phyloP scores from a whole-genome alignment of 1,284 basidiomycete genomes.

The Sanguinoderma infundibulare region DNA sequence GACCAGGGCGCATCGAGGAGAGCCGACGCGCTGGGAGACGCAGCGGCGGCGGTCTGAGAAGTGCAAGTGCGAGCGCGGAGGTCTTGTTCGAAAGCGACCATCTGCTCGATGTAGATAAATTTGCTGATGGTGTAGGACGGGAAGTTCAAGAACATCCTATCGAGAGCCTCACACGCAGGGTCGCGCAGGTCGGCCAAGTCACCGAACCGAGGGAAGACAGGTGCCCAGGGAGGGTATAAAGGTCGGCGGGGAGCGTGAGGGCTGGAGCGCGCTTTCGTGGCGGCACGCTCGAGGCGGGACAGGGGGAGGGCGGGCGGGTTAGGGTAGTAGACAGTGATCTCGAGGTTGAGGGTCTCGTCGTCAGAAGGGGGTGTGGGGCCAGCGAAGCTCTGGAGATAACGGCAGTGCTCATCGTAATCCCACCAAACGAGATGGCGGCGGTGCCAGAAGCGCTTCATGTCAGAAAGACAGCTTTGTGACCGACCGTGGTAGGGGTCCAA shows the following conservation, averaged over 20 bases:
- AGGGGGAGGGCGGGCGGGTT: conserved; percentile 5
- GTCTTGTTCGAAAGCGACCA: conserved; percentile 39
- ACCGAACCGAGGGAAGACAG: conserved; percentile 67
- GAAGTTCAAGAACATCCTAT: conserved; percentile 59
- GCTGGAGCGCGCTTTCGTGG: not conserved
- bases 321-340: conserved; percentile 4
- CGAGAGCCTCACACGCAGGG: conserved; percentile 55
- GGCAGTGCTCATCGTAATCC: conserved; percentile 13
- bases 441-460: conserved; percentile 11
- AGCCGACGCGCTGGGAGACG: not conserved
- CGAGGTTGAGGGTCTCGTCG: conserved; percentile 3
- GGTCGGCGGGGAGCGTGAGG: not conserved
- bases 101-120: conserved; percentile 61
- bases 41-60: not conserved
- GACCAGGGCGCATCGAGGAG: conserved; percentile 6
- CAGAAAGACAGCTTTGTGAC: conserved; percentile 3
- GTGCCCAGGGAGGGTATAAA: conserved; percentile 30
- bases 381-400: conserved; percentile 4
- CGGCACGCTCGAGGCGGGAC: not conserved
- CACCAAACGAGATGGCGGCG: conserved; percentile 6
- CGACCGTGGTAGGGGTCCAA: conserved; percentile 3
- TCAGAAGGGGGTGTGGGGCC: not conserved
- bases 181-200: conserved; percentile 62
- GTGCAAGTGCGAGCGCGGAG: not conserved
- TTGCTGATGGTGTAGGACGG: conserved; percentile 70